Evolutionary conservation across 805 yeast genomes (phyloP), one percentile per base, ranked within the genome.

Genomic region (Barnettozyma californica): DNA sequence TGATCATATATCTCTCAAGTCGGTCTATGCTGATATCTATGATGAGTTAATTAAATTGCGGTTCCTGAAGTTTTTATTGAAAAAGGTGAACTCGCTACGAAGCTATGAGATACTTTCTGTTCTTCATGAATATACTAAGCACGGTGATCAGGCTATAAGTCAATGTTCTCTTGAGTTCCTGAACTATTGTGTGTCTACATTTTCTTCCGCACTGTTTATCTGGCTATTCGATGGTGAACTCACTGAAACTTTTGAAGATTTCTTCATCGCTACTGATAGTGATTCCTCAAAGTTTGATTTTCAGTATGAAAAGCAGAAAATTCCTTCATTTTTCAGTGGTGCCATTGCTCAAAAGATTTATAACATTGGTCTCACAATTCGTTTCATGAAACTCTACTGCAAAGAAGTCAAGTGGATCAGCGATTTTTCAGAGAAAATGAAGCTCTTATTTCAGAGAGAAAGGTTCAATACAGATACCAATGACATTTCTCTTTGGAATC

Each of bases 191-290:
- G 64, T 76, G 0, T 67, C 67, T 6, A 88, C 95, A 1, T 88
- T 87, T 61, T 74, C 73, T 47, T 79, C 76, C 36, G 70, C 81
- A 27, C 55, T 87, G 5, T 71, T 73, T 36, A 70, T 72, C 39
- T 92, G 97, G 97, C 61, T 89, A 2, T 62, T 78, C 0, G 66
- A 74, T 39, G 97, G 97, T 1, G 79, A 76, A 44, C 60, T 89
- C 14, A 65, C 70, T 3, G 80, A 78, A 47, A 72, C 68, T 1
- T 68, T 67, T 48, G 74, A 73, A 14, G 92, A 84, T 53, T 89
- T 89, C 58, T 91, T 69, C 47, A 64, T 41, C 38, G 31, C 19
- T 6, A 34, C 9, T 25, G 41, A 38, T 14, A 31, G 11, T 11
- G 14, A 23, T 14, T 16, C 36, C 4, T 31, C 34, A 3, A 53